phyloP scores from a whole-genome alignment of 129 eudicot genomes.

The Chrysanthemum seticuspe region DNA sequence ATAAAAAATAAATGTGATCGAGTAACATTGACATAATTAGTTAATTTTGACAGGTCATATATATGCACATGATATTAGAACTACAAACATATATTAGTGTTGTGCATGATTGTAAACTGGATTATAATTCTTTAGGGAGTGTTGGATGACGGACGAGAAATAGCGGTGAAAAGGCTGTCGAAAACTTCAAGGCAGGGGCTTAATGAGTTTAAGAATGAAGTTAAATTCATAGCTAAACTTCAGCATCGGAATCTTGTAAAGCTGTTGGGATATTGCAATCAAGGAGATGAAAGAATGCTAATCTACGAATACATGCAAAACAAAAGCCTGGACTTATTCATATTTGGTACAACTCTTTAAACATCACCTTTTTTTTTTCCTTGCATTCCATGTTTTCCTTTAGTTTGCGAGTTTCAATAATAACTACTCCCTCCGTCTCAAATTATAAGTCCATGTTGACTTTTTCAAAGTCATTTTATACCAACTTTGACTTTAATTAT shows the following conservation, averaged over 20 bases:
- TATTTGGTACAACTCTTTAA: constrained; percentile 22
- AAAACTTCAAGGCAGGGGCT: constrained; percentile 40
- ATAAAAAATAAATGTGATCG: too few species aligned
- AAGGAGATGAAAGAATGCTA: constrained; percentile 35
- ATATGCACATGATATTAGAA: too few species aligned
- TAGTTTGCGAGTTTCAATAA: too few species aligned
- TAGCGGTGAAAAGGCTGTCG: constrained; percentile 49
- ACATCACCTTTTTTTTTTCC: too few species aligned
- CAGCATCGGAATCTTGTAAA: constrained; percentile 47
- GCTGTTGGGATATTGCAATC: constrained; percentile 40
- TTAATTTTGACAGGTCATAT: too few species aligned
- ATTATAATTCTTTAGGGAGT: constrained; percentile 5
- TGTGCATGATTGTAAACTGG: neutral
- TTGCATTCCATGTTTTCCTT: too few species aligned
- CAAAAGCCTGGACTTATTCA: constrained; percentile 17
- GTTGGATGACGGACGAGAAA: constrained; percentile 25
- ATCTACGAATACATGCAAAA: constrained; percentile 25
- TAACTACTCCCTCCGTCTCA: too few species aligned
- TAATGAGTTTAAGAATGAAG: constrained; percentile 46
- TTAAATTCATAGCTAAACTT: constrained; percentile 39
- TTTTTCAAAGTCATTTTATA: too few species aligned
- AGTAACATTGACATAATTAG: too few species aligned
- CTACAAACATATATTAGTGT: too few species aligned
- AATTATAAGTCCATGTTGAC: too few species aligned
- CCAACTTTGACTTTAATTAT: too few species aligned